phyloP scores from a whole-genome alignment of 2,329 filamentous ascomycete genomes.

The Coleophoma crateriformis region DNA sequence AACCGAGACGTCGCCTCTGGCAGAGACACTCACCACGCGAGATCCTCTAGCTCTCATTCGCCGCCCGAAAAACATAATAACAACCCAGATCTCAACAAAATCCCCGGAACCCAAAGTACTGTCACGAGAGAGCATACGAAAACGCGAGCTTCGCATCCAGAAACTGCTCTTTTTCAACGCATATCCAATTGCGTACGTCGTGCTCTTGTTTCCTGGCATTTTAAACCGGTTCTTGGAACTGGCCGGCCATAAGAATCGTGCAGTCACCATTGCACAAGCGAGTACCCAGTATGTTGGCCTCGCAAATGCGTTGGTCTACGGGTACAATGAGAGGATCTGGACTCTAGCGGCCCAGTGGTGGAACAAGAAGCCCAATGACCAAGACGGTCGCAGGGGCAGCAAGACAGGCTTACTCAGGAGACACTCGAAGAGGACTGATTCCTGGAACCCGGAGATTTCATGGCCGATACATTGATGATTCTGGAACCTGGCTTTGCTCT shows the following conservation, averaged over 20 bases:
- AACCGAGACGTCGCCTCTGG: conserved; percentile 1
- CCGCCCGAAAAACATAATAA: background rate
- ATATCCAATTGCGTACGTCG: conserved; percentile 31
- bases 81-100: background rate
- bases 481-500: too few relatives aligned
- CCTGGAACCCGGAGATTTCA: too few relatives aligned
- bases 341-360: conserved; percentile 5
- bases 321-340: conserved; percentile 26
- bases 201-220: conserved; percentile 34
- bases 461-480: too few relatives aligned
- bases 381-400: background rate
- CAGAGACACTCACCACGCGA: background rate
- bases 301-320: conserved; percentile 32
- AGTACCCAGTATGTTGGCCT: conserved; percentile 32
- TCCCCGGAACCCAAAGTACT: background rate
- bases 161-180: conserved; percentile 31
- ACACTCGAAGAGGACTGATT: too few relatives aligned
- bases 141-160: conserved; percentile 5
- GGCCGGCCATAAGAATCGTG: conserved; percentile 24
- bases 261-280: conserved; percentile 24
- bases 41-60: conserved; percentile 8
- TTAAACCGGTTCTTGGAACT: conserved; percentile 21
- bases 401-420: background rate
- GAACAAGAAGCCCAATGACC: background rate
- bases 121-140: too few relatives aligned